Conservation (phyloP, 2,329 filamentous ascomycete species). For the Calonectria henricotiae region DNA sequence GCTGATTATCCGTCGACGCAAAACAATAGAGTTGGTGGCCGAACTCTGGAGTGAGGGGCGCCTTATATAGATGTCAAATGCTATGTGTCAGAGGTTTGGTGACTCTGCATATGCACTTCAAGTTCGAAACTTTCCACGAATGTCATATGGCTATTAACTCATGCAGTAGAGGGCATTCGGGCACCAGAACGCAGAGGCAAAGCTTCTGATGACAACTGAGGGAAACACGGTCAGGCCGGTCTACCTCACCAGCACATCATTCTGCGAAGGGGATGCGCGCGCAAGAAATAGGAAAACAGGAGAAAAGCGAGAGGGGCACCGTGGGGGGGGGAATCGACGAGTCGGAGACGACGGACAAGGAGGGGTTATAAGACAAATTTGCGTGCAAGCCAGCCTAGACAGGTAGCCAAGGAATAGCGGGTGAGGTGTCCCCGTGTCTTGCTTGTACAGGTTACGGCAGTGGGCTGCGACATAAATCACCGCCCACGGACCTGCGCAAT, state of each 20-base stretch:
- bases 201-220: constrained; percentile 15
- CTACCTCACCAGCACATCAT: constrained; percentile 33
- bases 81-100: neutral
- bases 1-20: neutral
- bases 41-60: constrained; percentile 34
- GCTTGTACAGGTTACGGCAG: constrained; percentile 30
- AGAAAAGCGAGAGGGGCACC: constrained; percentile 21
- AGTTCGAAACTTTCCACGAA: constrained; percentile 16
- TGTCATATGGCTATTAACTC: neutral
- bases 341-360: constrained; percentile 27
- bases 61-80: constrained; percentile 3
- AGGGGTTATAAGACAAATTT: constrained; percentile 31
- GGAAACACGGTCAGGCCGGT: constrained; percentile 5
- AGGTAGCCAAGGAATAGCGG: constrained; percentile 24
- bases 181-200: constrained; percentile 24
- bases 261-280: constrained; percentile 24
- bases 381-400: neutral
- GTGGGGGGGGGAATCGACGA: constrained; percentile 21
- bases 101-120: constrained; percentile 11
- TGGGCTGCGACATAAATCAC: constrained; percentile 40
- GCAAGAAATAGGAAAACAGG: constrained; percentile 15
- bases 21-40: constrained; percentile 27
- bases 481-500: constrained; percentile 33
- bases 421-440: constrained; percentile 25
- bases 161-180: neutral